Percentiles rank a stretch among this genome's conserved stretches.
Evolutionary conservation across 176 grass and related monocot genomes (phyloP).

Genomic region (Puya raimondii): DNA sequence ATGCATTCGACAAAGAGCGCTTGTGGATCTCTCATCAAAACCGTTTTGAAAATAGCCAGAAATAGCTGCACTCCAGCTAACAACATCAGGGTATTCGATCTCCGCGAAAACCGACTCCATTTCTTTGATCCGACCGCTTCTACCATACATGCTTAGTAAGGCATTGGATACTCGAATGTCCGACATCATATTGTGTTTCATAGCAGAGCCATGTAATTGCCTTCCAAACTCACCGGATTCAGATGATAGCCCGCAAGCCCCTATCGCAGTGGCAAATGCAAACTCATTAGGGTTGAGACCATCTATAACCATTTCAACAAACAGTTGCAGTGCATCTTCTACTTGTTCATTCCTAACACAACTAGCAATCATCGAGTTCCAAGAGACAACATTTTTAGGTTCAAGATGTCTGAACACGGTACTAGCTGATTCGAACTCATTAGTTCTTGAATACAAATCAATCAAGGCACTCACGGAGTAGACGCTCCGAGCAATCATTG

Average conservation of each 20-base stretch:
- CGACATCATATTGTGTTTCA: conserved; percentile 31
- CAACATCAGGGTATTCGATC: conserved; percentile 43
- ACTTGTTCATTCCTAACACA: conserved; percentile 27
- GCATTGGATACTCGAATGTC: conserved; percentile 54
- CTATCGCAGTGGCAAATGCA: conserved; percentile 40
- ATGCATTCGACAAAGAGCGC: conserved; percentile 51
- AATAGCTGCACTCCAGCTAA: conserved; percentile 58
- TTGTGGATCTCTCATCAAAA: conserved; percentile 39
- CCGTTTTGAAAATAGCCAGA: conserved; percentile 62
- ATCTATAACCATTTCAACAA: conserved; percentile 38
- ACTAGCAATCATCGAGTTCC: conserved; percentile 73
- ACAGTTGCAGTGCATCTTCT: conserved; percentile 38
- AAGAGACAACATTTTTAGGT: conserved; percentile 51
- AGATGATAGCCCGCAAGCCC: conserved; percentile 35
- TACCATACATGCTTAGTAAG: conserved; percentile 65
- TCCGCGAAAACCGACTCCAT: conserved; percentile 20
- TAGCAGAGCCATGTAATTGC: conserved; percentile 44
- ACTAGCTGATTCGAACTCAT: conserved; percentile 19
- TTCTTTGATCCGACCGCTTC: conserved; percentile 36
- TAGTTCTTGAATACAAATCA: conserved; percentile 54
- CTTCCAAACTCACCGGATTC: conserved; percentile 16
- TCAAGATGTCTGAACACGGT: conserved; percentile 37
- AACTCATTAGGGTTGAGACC: conserved; percentile 49
- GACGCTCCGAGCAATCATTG: conserved; percentile 28
- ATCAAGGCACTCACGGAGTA: conserved; percentile 52